Conservation (phyloP, 1,284 basidiomycete species). For the Cutaneotrichosporon sp. region DNA sequence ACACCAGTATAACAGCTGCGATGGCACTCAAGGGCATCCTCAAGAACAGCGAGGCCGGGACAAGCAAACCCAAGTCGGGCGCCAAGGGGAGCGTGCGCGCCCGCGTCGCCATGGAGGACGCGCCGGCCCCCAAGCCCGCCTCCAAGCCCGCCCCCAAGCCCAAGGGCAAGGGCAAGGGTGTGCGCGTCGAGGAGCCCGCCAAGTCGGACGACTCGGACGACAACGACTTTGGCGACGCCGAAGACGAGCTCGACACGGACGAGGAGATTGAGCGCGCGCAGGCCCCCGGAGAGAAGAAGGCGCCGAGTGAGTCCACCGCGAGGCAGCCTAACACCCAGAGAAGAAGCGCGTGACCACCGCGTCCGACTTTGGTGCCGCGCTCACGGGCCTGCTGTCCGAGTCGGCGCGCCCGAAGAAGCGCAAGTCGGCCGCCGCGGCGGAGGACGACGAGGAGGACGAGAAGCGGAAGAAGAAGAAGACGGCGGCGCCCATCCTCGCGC, state of each 20-base stretch:
- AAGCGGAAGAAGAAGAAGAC: conserved; percentile 13
- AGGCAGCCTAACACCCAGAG: conserved; percentile 30
- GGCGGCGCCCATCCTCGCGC: conserved; percentile 42
- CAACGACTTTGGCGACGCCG: conserved; percentile 20
- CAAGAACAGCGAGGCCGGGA: conserved; percentile 21
- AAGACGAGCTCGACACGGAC: conserved; percentile 23
- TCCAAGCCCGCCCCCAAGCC: conserved; percentile 12
- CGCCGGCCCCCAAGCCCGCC: neutral
- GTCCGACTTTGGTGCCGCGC: conserved; percentile 48
- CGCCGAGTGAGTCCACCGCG: conserved; percentile 12
- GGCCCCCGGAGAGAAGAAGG: conserved; percentile 20
- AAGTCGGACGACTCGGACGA: conserved; percentile 7
- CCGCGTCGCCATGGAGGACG: conserved; percentile 6
- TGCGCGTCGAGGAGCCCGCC: conserved; percentile 10
- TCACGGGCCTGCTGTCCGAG: conserved; percentile 49
- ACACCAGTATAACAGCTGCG: neutral
- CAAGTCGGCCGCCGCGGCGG: conserved; percentile 21
- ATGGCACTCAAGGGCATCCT: conserved; percentile 28
- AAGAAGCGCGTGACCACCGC: conserved; percentile 49
- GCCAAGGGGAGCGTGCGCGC: conserved; percentile 13
- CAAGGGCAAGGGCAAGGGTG: conserved; percentile 12
- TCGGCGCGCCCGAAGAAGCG: conserved; percentile 26
- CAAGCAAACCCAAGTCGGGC: conserved; percentile 10
- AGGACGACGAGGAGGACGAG: conserved; percentile 9
- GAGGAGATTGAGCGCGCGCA: conserved; percentile 25